phyloP scores from a whole-genome alignment of 2,329 filamentous ascomycete genomes.

The Xylariales sp. region DNA sequence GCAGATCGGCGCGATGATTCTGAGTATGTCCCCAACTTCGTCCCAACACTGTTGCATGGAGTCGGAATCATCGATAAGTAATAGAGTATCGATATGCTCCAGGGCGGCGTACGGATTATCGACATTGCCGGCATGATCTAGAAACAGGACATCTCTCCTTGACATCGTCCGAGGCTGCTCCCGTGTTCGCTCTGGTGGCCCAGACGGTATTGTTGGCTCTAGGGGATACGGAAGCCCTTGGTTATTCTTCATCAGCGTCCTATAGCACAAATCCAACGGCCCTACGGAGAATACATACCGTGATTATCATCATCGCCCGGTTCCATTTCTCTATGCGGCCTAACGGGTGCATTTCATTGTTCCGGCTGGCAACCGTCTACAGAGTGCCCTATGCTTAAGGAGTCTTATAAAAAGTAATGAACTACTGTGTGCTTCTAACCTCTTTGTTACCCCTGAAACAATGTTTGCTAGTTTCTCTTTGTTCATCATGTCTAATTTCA shows the following conservation, averaged over 20 bases:
- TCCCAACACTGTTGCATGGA: slow-evolving; percentile 75
- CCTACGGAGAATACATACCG: slow-evolving; percentile 6
- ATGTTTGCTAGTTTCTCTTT: slow-evolving; percentile 10
- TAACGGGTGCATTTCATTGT: background rate
- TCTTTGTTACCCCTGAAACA: slow-evolving; percentile 20
- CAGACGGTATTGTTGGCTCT: slow-evolving; percentile 36
- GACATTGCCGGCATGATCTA: slow-evolving; percentile 41
- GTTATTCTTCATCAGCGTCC: background rate
- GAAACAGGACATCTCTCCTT: slow-evolving; percentile 6
- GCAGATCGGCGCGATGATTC: slow-evolving; percentile 75
- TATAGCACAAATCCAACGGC: background rate
- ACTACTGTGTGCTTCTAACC: background rate
- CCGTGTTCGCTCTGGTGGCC: slow-evolving; percentile 15
- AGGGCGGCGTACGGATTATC: slow-evolving; percentile 74
- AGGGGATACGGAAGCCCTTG: slow-evolving; percentile 41
- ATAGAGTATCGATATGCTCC: slow-evolving; percentile 74
- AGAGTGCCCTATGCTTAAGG: background rate
- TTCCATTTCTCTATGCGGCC: slow-evolving; percentile 11
- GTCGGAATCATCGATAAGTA: slow-evolving; percentile 79
- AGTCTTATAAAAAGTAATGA: background rate
- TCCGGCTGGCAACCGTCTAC: background rate
- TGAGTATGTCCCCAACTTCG: slow-evolving; percentile 71
- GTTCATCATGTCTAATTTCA: slow-evolving; percentile 3
- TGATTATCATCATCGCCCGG: slow-evolving; percentile 13
- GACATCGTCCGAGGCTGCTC: background rate